These are phyloP conservation scores for Aspergillus sp. DNA, from an alignment of 2,329 filamentous ascomycete genomes.

Conservation along the genomic window DNA sequence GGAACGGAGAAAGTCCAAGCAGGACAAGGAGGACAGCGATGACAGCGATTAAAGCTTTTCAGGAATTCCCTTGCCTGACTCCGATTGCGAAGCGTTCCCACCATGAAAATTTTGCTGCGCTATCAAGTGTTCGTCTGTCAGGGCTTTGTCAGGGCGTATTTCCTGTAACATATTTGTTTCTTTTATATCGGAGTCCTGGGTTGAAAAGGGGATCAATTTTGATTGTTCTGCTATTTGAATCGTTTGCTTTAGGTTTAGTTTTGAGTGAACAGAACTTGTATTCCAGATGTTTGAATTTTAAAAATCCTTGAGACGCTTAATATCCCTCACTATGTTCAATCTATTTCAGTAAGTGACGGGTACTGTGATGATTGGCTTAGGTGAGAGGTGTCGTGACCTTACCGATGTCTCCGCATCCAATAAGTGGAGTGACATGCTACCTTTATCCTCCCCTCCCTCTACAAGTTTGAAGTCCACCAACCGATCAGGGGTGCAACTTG, in stretches of 20 bases:
- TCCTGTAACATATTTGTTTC: constrained; percentile 38
- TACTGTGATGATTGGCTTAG: background rate
- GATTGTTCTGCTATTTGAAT: constrained; percentile 19
- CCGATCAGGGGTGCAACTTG: no score
- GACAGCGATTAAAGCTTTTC: constrained; percentile 37
- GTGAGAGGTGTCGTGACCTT: constrained; percentile 2
- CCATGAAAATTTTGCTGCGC: constrained; percentile 1
- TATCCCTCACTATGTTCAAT: background rate
- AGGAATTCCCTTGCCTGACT: constrained; percentile 18
- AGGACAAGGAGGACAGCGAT: constrained; percentile 69
- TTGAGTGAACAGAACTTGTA: background rate
- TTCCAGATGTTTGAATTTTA: background rate
- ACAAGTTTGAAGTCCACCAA: no score
- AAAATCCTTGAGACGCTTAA: background rate
- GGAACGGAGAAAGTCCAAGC: constrained; percentile 75
- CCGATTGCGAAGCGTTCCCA: constrained; percentile 7
- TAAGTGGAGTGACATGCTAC: no score
- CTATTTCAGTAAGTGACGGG: background rate
- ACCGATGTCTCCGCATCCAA: constrained; percentile 4
- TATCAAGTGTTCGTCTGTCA: constrained; percentile 4
- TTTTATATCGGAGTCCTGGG: constrained; percentile 34
- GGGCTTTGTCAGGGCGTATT: constrained; percentile 15
- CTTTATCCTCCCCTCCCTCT: no score
- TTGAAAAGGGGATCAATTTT: constrained; percentile 32
- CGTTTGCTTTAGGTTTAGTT: constrained; percentile 3